Percentiles rank a stretch among this genome's conserved stretches.
Evolutionary conservation across 345 rosid species (phyloP).

Genomic region (Capsella bursapastoris): DNA sequence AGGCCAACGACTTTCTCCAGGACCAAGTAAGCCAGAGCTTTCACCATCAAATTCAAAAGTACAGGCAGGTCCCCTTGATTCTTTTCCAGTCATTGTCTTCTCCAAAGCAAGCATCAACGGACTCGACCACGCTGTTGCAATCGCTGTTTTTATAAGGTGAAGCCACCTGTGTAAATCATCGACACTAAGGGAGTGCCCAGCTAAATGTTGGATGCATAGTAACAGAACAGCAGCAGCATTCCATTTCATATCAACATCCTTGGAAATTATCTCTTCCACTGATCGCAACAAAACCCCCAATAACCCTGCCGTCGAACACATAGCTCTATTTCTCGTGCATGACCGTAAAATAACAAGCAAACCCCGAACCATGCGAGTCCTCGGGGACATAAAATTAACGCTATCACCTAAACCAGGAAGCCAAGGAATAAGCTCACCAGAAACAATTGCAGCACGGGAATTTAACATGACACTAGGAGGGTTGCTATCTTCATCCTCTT

Average conservation of each 20-base stretch:
- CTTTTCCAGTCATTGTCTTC: slow-evolving; percentile 92
- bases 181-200: slow-evolving; percentile 90
- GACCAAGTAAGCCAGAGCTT: slow-evolving; percentile 99
- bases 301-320: slow-evolving; percentile 95
- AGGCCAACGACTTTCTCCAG: slow-evolving; percentile 99
- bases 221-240: slow-evolving; percentile 78
- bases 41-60: slow-evolving; percentile 99
- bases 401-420: slow-evolving; percentile 81
- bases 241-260: slow-evolving; percentile 74
- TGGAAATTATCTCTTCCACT: slow-evolving; percentile 76
- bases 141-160: slow-evolving; percentile 65
- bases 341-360: slow-evolving; percentile 90
- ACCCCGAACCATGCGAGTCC: slow-evolving; percentile 92
- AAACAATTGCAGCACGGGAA: slow-evolving; percentile 96
- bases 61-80: slow-evolving; percentile 89
- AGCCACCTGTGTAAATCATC: slow-evolving; percentile 83
- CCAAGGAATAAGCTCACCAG: slow-evolving; percentile 93
- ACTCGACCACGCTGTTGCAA: slow-evolving; percentile 72
- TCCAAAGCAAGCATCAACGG: slow-evolving; percentile 79
- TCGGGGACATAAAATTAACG: slow-evolving; percentile 78
- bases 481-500: slow-evolving; percentile 87
- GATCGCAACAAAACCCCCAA: slow-evolving; percentile 84
- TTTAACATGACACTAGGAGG: slow-evolving; percentile 99
- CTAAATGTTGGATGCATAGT: slow-evolving; percentile 83
- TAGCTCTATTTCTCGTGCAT: slow-evolving; percentile 98